Percentiles rank a stretch among this genome's conserved stretches.
Conservation (phyloP, 495 filamentous ascomycete genomes). For the Bacidia gigantensis region DNA sequence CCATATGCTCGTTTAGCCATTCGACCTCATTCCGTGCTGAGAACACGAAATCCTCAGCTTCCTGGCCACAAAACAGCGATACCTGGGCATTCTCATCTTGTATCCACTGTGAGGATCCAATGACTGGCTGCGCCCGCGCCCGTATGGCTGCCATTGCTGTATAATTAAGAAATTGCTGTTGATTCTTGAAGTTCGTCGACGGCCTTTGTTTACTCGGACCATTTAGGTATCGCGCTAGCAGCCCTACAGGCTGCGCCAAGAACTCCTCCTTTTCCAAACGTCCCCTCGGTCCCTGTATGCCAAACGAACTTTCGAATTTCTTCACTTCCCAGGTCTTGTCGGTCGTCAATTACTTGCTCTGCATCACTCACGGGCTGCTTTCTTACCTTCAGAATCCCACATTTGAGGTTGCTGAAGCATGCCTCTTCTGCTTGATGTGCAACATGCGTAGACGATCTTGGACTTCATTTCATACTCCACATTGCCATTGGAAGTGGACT, state of each 20-base stretch:
- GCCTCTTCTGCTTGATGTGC: no score
- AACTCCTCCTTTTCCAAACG: background rate
- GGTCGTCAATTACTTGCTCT: no score
- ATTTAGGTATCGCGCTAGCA: background rate
- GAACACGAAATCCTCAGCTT: slow-evolving; percentile 81
- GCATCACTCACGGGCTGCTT: no score
- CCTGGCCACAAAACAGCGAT: slow-evolving; percentile 48
- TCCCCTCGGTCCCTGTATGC: no score
- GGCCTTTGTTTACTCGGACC: slow-evolving; percentile 4
- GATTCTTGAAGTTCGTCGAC: background rate
- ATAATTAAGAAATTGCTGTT: background rate
- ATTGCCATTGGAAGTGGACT: no score
- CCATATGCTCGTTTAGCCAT: slow-evolving; percentile 96
- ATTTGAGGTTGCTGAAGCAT: no score
- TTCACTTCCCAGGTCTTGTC: no score
- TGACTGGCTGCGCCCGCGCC: slow-evolving; percentile 35
- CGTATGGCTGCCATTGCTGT: slow-evolving; percentile 32
- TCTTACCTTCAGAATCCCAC: no score
- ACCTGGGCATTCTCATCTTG: slow-evolving; percentile 51
- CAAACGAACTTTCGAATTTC: no score
- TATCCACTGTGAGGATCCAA: slow-evolving; percentile 58
- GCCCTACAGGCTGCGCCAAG: background rate
- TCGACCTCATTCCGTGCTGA: slow-evolving; percentile 81
- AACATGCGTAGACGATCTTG: no score
- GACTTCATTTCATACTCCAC: no score